These are phyloP conservation scores for Coemansia sp. DNA, from an alignment of 371 early-diverging fungal species.

Conservation along the genomic window DNA sequence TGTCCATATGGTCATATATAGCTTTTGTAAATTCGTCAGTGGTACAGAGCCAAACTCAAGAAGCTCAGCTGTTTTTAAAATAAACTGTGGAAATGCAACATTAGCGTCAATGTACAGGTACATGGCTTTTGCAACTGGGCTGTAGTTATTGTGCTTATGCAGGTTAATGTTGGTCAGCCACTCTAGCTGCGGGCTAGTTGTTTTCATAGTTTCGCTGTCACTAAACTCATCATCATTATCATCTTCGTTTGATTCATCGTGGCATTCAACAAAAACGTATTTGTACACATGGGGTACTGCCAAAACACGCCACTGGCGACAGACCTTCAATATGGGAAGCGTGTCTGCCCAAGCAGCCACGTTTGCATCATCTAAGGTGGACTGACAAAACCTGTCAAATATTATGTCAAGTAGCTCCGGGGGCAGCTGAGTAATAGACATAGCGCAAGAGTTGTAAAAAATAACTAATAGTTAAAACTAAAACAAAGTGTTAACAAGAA, in stretches of 20 bases:
- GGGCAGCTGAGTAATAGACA: not conserved
- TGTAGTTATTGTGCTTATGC: not conserved
- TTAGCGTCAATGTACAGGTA: not conserved
- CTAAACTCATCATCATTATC: not conserved
- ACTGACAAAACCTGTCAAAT: not conserved
- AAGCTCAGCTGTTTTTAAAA: not conserved
- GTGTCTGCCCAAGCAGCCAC: not conserved
- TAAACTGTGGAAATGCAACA: not conserved
- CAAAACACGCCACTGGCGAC: not conserved
- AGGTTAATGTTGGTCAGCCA: not conserved
- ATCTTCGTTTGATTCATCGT: not conserved
- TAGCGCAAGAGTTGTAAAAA: not conserved
- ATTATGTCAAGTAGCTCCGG: not conserved
- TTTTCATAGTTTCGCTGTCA: not conserved
- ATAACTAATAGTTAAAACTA: not conserved
- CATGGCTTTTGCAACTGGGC: not conserved
- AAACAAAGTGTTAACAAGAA: not conserved
- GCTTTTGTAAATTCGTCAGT: not conserved
- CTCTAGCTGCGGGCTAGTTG: not conserved
- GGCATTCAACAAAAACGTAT: not conserved
- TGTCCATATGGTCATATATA: not conserved
- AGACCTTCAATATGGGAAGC: not conserved
- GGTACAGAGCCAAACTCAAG: not conserved
- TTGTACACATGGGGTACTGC: conserved; percentile 1
- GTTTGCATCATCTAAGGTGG: not conserved